A percentile compares a stretch with the other conserved stretches of the same genome.
These are phyloP conservation scores for Amanita rimosa DNA, from an alignment of 768 basidiomycete genomes.

Conservation along the genomic window DNA sequence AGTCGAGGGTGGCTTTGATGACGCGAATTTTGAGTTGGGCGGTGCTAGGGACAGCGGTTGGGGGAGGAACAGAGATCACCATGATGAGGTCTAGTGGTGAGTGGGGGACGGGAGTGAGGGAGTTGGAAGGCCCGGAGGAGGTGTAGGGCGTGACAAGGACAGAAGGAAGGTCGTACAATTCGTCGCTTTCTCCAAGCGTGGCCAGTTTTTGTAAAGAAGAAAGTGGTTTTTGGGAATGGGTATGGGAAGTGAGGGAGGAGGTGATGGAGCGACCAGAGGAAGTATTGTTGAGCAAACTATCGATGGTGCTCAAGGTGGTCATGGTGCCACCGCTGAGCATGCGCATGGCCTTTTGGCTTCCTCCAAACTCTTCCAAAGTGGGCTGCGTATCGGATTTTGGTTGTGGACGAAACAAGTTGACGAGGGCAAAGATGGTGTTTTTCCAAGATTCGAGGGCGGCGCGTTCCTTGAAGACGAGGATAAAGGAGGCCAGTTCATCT, in stretches of 20 bases:
- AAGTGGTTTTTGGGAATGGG: conserved; percentile 29
- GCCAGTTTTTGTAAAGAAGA: conserved; percentile 38
- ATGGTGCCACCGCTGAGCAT: conserved; percentile 71
- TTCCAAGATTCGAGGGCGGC: conserved; percentile 87
- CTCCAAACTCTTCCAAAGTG: conserved; percentile 70
- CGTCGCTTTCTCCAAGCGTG: conserved; percentile 65
- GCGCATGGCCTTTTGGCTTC: conserved; percentile 63
- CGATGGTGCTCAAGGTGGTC: conserved; percentile 52
- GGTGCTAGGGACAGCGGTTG: conserved; percentile 60
- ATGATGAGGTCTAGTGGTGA: conserved; percentile 89
- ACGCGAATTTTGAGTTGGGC: conserved; percentile 82
- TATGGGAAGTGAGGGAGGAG: conserved; percentile 57
- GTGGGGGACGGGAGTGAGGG: conserved; percentile 71
- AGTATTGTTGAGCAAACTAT: conserved; percentile 51
- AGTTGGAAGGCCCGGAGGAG: conserved; percentile 68
- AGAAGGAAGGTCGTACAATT: conserved; percentile 49
- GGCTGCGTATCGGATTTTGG: conserved; percentile 23
- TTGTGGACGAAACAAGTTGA: conserved; percentile 51
- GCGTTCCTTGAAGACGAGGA: conserved; percentile 89
- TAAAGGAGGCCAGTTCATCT: conserved; percentile 93
- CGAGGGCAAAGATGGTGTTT: conserved; percentile 68
- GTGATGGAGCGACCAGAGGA: conserved; percentile 50
- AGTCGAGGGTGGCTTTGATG: conserved; percentile 81
- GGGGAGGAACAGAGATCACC: conserved; percentile 78
- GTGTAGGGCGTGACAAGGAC: conserved; percentile 60